Percentiles rank a stretch among this genome's conserved stretches.
Conservation (phyloP, 2,329 filamentous ascomycete species). For the Xylariaceae sp. region DNA sequence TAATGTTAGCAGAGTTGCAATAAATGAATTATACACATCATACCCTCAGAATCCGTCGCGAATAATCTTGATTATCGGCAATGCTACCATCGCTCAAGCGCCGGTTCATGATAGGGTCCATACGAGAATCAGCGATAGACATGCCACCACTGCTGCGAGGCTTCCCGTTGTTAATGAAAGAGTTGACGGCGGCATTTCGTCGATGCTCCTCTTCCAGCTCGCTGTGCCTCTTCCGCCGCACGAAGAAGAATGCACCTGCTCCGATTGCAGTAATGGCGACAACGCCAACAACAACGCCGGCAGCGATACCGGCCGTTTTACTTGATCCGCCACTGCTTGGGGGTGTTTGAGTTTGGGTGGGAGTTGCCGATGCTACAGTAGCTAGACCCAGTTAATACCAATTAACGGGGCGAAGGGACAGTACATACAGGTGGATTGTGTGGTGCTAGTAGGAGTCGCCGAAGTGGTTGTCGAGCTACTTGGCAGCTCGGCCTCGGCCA, state of each 20-base stretch:
- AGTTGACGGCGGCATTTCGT: conserved; percentile 72
- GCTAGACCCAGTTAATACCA: conserved; percentile 3
- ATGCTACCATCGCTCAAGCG: conserved; percentile 93
- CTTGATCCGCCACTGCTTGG: conserved; percentile 38
- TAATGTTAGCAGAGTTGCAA: conserved; percentile 5
- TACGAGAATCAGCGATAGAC: conserved; percentile 75
- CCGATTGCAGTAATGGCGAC: conserved; percentile 62
- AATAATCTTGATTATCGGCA: conserved; percentile 95
- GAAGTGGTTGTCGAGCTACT: conserved; percentile 22
- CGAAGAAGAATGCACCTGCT: conserved; percentile 67
- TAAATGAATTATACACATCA: conserved; percentile 29
- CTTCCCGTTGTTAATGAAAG: conserved; percentile 65
- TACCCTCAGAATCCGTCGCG: conserved; percentile 91
- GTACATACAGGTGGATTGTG: conserved; percentile 9
- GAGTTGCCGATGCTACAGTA: conserved; percentile 16
- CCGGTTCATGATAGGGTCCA: conserved; percentile 82
- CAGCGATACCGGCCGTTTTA: conserved; percentile 73
- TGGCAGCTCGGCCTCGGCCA: conserved; percentile 33
- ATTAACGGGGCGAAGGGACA: neutral
- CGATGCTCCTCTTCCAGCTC: conserved; percentile 81
- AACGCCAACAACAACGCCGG: conserved; percentile 81
- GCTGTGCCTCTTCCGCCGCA: conserved; percentile 70
- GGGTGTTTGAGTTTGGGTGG: conserved; percentile 24
- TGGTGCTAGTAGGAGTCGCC: conserved; percentile 9
- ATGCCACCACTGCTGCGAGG: conserved; percentile 58